Base-by-base conservation (phyloP, 2,329 filamentous ascomycete genomes). In the Bimuria novae-zelandiae region DNA sequence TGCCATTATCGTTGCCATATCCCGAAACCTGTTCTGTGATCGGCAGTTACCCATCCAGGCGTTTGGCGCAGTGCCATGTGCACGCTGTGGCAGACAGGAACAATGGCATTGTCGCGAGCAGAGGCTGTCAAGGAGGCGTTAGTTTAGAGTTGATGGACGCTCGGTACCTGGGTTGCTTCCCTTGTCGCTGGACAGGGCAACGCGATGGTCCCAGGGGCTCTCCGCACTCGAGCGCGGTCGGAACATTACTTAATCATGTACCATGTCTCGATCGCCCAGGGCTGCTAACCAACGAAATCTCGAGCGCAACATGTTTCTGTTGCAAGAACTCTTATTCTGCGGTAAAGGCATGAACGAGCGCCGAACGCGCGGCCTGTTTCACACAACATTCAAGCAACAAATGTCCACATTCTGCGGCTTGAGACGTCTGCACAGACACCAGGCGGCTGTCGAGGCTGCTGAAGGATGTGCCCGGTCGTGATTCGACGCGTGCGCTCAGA, bases 151-250 rank as follows among this genome's bases (percentile, higher is more conserved):
- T 71, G 54, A 56, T 62, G 48, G 56, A 65, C 42, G 60, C 58
- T 69, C 68, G 68, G 67, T 71, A 67, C 68, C 68, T 71, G 67
- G 63, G 52, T 61, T 64, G 59, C 71, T 61, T 64, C 69, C 70
- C 70, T 70, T 63, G 68, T 71, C 66, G 58, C 57, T 60, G 64
- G 63, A 61, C 60, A 67, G 64, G 65, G 62, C 64, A 68, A 63
- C 64, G 48, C 53, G 59, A 63, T 68, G 68, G 60, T 64, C 56
- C 63, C 68, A 69, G 69, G 69, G 69, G 60, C 63, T 71, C 70
- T 73, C 71, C 71, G 63, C 70, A 71, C 55, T 62, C 63, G 61
- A 59, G 67, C 68, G 67, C 63, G 60, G 57, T 69, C 67, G 67
- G 69, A 70, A 68, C 58, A 65, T 71, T 71, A 67, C 67, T 63